Conservation (phyloP, 108 stramenopile species). For the Pseudonitzschia delicatissima region DNA sequence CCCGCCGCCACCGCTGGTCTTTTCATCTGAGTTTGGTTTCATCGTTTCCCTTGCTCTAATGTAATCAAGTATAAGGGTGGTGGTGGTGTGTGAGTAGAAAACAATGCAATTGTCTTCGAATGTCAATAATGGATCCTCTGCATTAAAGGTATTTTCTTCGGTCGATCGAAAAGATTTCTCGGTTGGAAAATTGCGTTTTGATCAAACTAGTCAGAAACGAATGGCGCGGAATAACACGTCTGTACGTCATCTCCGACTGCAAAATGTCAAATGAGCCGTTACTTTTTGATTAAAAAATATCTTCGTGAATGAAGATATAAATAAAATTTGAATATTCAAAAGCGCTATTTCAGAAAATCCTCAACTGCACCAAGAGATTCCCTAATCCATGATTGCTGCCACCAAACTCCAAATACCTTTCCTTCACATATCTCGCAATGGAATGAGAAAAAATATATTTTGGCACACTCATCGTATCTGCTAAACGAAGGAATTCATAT, state of each 20-base stretch:
- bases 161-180: no score
- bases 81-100: no score
- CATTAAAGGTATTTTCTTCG: no score
- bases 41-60: not conserved
- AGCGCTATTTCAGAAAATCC: not conserved
- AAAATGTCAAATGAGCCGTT: not conserved
- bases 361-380: not conserved
- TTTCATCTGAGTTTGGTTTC: not conserved
- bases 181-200: not conserved
- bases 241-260: not conserved
- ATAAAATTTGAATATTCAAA: slow-evolving; percentile 5
- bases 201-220: not conserved
- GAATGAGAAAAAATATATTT: not conserved
- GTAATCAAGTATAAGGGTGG: no score
- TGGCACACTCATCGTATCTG: not conserved
- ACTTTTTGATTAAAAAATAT: not conserved
- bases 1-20: slow-evolving; percentile 25
- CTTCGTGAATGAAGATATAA: not conserved
- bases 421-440: not conserved
- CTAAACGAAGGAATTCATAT: not conserved
- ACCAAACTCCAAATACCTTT: not conserved
- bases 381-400: no score
- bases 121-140: no score
- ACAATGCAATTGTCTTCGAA: no score
- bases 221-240: not conserved